Percentiles rank a stretch among this genome's conserved stretches.
phyloP scores from a whole-genome alignment of 768 basidiomycete species.

The Boletus reticulatus region DNA sequence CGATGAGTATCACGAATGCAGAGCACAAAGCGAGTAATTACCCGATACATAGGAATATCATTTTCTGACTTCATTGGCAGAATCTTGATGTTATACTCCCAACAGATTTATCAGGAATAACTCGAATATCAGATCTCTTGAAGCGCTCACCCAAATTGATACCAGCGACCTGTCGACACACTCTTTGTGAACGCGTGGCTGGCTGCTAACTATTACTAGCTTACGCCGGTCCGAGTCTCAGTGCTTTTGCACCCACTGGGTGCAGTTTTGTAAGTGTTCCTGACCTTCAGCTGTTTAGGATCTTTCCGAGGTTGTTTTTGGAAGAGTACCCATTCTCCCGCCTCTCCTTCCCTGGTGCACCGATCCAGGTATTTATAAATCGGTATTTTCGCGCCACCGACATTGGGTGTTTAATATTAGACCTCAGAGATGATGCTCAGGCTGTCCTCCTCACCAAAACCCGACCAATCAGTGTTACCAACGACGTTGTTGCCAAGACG shows the following conservation, averaged over 20 bases:
- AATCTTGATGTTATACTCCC: too few relatives aligned
- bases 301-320: background rate
- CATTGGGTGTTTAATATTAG: slow-evolving; percentile 1
- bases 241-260: background rate
- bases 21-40: background rate
- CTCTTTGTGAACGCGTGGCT: background rate
- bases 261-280: background rate
- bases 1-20: background rate
- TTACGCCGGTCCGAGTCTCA: background rate
- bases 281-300: background rate
- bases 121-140: too few relatives aligned
- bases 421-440: background rate
- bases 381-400: background rate
- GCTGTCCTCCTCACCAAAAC: background rate
- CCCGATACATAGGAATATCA: too few relatives aligned
- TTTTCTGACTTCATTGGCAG: too few relatives aligned
- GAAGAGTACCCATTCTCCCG: background rate
- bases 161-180: background rate
- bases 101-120: too few relatives aligned
- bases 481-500: slow-evolving; percentile 12
- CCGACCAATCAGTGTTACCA: background rate
- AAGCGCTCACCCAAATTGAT: too few relatives aligned
- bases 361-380: background rate
- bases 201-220: background rate
- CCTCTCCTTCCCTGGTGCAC: background rate